These are phyloP conservation scores for Diplodia scrobiculata DNA, from an alignment of 2,329 filamentous ascomycete genomes.

Conservation along the genomic window DNA sequence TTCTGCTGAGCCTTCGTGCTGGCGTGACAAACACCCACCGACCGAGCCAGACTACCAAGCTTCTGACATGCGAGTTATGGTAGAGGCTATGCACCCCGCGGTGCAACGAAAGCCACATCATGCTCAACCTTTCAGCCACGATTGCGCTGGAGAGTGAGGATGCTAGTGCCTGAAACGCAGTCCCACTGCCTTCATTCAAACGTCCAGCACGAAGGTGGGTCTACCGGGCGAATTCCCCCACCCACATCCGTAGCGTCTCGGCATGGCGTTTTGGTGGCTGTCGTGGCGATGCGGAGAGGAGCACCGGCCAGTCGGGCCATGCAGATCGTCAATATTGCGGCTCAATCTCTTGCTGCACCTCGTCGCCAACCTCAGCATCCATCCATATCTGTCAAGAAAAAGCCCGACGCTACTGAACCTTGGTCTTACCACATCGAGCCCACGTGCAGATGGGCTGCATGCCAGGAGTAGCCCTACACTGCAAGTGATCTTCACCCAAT, in stretches of 20 bases:
- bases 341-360: conserved; percentile 12
- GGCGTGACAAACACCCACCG: background rate
- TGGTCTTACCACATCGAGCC: background rate
- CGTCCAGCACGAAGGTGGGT: background rate
- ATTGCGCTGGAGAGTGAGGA: background rate
- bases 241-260: conserved; percentile 7
- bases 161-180: conserved; percentile 2
- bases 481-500: conserved; percentile 8
- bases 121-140: background rate
- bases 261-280: conserved; percentile 10
- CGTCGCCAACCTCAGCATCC: background rate
- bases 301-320: background rate
- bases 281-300: background rate
- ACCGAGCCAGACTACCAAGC: background rate
- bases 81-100: conserved; percentile 15
- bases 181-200: conserved; percentile 2
- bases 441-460: conserved; percentile 8
- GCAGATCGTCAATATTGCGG: conserved; percentile 27
- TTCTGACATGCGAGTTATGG: conserved; percentile 20
- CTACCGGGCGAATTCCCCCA: conserved; percentile 17
- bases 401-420: conserved; percentile 18
- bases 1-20: conserved; percentile 22
- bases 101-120: conserved; percentile 6
- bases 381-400: conserved; percentile 10
- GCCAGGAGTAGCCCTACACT: background rate